These are phyloP conservation scores for Chrysoporthe austroafricana DNA, from an alignment of 2,329 filamentous ascomycete species.

Conservation along the genomic window DNA sequence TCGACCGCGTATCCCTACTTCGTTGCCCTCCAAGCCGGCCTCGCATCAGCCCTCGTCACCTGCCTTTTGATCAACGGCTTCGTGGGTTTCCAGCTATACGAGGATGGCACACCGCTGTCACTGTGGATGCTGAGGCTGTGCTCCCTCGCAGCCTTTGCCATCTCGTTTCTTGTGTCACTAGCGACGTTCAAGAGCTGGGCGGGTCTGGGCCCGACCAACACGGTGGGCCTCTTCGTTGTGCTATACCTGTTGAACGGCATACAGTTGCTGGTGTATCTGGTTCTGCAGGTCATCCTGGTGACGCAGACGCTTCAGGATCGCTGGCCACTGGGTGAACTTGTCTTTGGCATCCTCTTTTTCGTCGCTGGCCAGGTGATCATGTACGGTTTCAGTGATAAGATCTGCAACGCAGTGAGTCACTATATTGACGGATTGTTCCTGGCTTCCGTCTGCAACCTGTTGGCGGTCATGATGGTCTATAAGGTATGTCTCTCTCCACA, in stretches of 20 bases:
- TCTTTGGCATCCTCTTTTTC: slow-evolving; percentile 90
- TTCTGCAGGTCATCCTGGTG: slow-evolving; percentile 87
- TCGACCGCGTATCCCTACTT: slow-evolving; percentile 88
- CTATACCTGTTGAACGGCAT: slow-evolving; percentile 90
- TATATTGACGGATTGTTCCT: slow-evolving; percentile 96
- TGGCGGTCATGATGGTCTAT: slow-evolving; percentile 99
- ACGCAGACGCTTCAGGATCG: slow-evolving; percentile 89
- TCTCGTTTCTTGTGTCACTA: slow-evolving; percentile 85
- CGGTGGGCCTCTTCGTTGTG: slow-evolving; percentile 86
- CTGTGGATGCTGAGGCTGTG: slow-evolving; percentile 87
- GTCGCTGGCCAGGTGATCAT: slow-evolving; percentile 89
- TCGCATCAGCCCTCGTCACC: slow-evolving; percentile 83
- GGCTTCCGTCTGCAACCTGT: slow-evolving; percentile 87
- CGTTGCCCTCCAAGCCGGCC: slow-evolving; percentile 81
- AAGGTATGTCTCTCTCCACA: slow-evolving; percentile 62
- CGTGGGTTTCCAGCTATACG: slow-evolving; percentile 96
- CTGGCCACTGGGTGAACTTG: slow-evolving; percentile 92
- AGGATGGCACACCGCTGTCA: slow-evolving; percentile 91
- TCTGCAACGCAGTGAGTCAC: slow-evolving; percentile 84
- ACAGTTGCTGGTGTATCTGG: slow-evolving; percentile 81
- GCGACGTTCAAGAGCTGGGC: slow-evolving; percentile 93
- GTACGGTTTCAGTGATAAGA: slow-evolving; percentile 83
- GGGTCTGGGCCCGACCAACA: slow-evolving; percentile 82
- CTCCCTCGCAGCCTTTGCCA: slow-evolving; percentile 79
- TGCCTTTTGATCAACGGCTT: slow-evolving; percentile 96